Percentiles rank a stretch among this genome's conserved stretches.
These are phyloP conservation scores for Citrus trifoliata DNA, from an alignment of 345 rosid species.

Conservation along the genomic window DNA sequence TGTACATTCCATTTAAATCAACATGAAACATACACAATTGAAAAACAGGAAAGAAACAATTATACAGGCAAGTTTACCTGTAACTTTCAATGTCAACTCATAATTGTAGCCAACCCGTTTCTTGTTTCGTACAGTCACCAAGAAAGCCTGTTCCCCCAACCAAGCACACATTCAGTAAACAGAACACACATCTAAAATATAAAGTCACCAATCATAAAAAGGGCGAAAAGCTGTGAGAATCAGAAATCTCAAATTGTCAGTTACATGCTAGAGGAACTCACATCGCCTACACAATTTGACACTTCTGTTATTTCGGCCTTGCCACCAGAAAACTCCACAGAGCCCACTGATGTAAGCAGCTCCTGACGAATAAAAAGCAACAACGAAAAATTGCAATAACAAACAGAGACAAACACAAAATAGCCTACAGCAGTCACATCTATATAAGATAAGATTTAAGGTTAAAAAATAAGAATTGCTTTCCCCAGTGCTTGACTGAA, in stretches of 20 bases:
- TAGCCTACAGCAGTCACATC: background rate
- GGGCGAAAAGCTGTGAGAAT: background rate
- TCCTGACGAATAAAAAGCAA: slow-evolving; percentile 40
- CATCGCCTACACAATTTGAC: slow-evolving; percentile 76
- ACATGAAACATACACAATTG: background rate
- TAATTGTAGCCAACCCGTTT: slow-evolving; percentile 87
- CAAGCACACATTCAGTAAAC: background rate
- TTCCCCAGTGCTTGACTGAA: background rate
- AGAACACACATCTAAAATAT: background rate
- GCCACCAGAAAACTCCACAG: slow-evolving; percentile 68
- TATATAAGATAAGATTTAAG: background rate
- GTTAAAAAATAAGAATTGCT: background rate
- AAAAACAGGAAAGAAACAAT: background rate
- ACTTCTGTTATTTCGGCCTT: slow-evolving; percentile 73
- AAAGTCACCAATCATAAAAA: background rate
- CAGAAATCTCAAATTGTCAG: background rate
- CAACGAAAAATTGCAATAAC: background rate
- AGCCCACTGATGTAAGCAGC: slow-evolving; percentile 56
- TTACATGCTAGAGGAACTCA: slow-evolving; percentile 32
- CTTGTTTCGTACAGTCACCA: slow-evolving; percentile 88
- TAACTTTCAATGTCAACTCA: slow-evolving; percentile 69
- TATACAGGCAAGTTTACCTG: slow-evolving; percentile 36
- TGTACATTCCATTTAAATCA: slow-evolving; percentile 5
- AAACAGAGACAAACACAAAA: background rate
- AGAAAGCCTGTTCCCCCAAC: slow-evolving; percentile 59